Conservation (phyloP, 2,329 filamentous ascomycete genomes). For the Acarospora socialis region DNA sequence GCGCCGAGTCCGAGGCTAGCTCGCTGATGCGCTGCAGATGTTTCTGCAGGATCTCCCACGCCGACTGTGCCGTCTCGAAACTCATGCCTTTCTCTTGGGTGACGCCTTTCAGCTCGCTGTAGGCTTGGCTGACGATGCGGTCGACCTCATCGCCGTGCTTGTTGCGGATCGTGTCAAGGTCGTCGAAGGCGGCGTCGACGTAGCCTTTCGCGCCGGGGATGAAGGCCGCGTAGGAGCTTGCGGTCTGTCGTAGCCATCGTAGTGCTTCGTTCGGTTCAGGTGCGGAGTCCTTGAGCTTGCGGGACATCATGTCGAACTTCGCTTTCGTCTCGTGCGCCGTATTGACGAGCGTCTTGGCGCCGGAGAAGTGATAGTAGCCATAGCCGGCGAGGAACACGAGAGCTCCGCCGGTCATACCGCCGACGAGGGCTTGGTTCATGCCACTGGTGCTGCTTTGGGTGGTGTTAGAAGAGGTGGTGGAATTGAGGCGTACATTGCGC, state of each 20-base stretch:
- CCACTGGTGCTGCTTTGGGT: conserved; percentile 15
- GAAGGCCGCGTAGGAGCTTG: conserved; percentile 55
- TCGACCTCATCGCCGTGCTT: conserved; percentile 59
- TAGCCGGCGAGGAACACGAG: conserved; percentile 35
- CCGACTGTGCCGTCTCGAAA: conserved; percentile 46
- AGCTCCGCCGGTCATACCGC: conserved; percentile 36
- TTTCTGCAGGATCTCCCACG: conserved; percentile 49
- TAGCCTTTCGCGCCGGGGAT: conserved; percentile 57
- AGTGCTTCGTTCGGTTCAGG: conserved; percentile 55
- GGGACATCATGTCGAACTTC: conserved; percentile 45
- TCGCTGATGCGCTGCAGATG: conserved; percentile 44
- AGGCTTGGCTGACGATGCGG: conserved; percentile 51
- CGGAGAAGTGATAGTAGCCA: conserved; percentile 38
- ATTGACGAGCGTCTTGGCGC: conserved; percentile 33
- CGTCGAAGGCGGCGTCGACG: conserved; percentile 55
- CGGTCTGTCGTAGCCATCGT: conserved; percentile 49
- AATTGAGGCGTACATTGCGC: conserved; percentile 18
- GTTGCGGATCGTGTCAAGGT: conserved; percentile 51
- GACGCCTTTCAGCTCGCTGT: conserved; percentile 49
- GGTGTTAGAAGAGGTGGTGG: conserved; percentile 17
- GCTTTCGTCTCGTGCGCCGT: conserved; percentile 42
- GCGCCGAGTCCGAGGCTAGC: conserved; percentile 47
- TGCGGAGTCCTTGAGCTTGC: conserved; percentile 46
- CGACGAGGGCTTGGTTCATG: conserved; percentile 29
- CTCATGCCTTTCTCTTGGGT: conserved; percentile 45